These are phyloP conservation scores for Penicillium flavigenum DNA, from an alignment of 495 filamentous ascomycete genomes.

Conservation along the genomic window DNA sequence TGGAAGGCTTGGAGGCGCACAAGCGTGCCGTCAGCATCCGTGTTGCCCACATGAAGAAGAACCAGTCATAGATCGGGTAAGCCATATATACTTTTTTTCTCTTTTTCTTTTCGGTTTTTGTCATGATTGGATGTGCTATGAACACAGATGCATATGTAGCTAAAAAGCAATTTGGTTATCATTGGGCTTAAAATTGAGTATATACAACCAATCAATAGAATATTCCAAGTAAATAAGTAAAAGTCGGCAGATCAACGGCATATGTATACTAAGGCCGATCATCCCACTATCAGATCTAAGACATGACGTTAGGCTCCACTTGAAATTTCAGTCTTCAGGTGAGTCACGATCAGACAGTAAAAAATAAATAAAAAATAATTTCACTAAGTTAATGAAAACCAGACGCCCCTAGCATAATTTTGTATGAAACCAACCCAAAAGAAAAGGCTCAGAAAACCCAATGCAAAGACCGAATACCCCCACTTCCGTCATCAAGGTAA, in stretches of 20 bases:
- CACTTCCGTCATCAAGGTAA: background rate
- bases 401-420: slow-evolving; percentile 5
- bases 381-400: background rate
- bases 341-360: background rate
- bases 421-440: slow-evolving; percentile 7
- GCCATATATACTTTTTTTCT: slow-evolving; percentile 2
- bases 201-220: background rate
- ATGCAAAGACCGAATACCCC: background rate
- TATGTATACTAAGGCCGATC: background rate
- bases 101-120: slow-evolving; percentile 15
- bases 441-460: background rate
- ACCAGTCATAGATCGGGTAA: slow-evolving; percentile 20
- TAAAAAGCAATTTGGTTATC: slow-evolving; percentile 6
- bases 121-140: slow-evolving; percentile 30
- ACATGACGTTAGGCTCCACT: slow-evolving; percentile 13
- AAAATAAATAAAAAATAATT: too few relatives aligned
- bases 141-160: slow-evolving; percentile 17
- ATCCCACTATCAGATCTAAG: slow-evolving; percentile 2
- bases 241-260: background rate
- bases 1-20: slow-evolving; percentile 95
- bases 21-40: slow-evolving; percentile 87
- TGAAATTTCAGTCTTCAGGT: slow-evolving; percentile 1
- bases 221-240: background rate
- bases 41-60: slow-evolving; percentile 62
- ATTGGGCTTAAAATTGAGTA: background rate